Base-by-base conservation (phyloP, 2,329 filamentous ascomycete species). In the Catunica adiposa region DNA sequence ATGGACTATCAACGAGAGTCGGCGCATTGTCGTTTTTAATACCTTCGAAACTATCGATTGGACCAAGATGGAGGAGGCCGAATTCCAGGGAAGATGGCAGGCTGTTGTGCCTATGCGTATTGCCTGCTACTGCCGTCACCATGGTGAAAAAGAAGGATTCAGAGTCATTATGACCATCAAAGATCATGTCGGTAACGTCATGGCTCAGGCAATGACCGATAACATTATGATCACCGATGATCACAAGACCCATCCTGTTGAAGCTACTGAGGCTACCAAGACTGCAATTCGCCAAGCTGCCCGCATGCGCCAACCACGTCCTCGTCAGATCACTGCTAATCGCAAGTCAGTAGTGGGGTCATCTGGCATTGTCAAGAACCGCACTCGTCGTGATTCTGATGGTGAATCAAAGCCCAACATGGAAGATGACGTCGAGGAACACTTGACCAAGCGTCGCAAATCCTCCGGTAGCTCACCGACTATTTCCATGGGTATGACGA, bases 181-280 rank as follows among this genome's bases (percentile, higher is more conserved):
- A 65, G 87, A 96, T 67, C 79, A 79, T 64, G 72, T 80, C 60
- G 85, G 83, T 62, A 80, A 81, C 47, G 71, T 95, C 31, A 72
- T 97, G 46, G 86, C 88, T 5, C 90, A 98, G 68, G 80, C 82
- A 54, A 83, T 95, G 61, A 88, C 87, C 20, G 82, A 84, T 56
- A 86, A 88, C 0, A 94, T 97, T 61, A 90, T 96, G 78, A 96
- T 97, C 60, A 97, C 92, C 1, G 90, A 98, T 66, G 90, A 98
- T 64, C 90, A 97, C 72, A 97, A 97, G 71, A 95, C 88, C 6
- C 84, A 87, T 62, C 56, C 56, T n/a, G 56, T 55, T 8, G 56
- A 58, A 38, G 17, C 38, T 14, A 52, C 38, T 26, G 50, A 58
- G 11, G 8, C 31, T 20, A 50, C 44, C 40, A 58, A 58, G 56